Base-by-base conservation (phyloP, 371 early-diverging fungal genomes). In the Apophysomyces variabilis region DNA sequence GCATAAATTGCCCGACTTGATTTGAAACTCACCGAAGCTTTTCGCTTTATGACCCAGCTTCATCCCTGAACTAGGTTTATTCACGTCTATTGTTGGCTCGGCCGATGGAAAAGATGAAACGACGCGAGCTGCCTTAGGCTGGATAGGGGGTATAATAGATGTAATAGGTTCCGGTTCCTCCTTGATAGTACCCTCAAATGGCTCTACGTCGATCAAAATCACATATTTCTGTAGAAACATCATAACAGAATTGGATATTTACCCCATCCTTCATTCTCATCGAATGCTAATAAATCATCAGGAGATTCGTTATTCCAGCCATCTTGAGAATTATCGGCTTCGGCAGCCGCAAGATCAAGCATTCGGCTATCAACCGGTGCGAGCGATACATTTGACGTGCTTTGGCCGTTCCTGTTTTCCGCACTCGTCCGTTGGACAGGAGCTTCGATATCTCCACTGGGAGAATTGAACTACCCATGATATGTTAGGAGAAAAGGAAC, bases 261-360 rank as follows among this genome's bases (percentile, higher is more conserved):
- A 71, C 75, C 82, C 83, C 84, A 85, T 7, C 67, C 74, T 58
- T 79, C 74, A n/a, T 76, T 74, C 35, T 75, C 80, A 16, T 76
- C 66, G 37, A 68, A 68, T 13, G 67, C 61, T 36, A 70, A 70
- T 41, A 73, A 72, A 58, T 82, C 75, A 26, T 63, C 50, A 1
- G 56, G 35, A n/a, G 58, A 38, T 16, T 74, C 69, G 61, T 75
- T 78, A 50, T 75, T 80, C 82, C 80, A 84, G 2, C 79, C 79
- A 58, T 71, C 66, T 7, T 18, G 46, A 16, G 47, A 45, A 56
- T 70, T 54, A 45, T 38, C 63, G 32, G 59, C 44, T 41, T 68
- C 62, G 26, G 26, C 36, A 14, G 16, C 7, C 11, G 13, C 4
- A 36, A 62, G 36, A 4, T 38, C 38, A 56, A 26, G 58, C 60